phyloP scores from a whole-genome alignment of 2,329 filamentous ascomycete genomes.

The Fusarium neocosmosporiellum region DNA sequence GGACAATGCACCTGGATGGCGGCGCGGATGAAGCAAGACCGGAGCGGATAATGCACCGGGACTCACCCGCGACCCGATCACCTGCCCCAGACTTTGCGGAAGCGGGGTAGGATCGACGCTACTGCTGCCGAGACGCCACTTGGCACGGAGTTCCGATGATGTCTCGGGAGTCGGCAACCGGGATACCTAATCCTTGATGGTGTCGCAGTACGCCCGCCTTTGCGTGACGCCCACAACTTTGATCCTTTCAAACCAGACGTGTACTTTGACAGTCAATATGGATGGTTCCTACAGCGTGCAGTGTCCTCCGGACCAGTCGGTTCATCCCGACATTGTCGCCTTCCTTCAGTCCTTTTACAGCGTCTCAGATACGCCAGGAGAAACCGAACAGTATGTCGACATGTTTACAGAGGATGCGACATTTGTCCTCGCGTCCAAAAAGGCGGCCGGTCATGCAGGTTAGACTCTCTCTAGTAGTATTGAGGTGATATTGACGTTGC shows the following conservation, averaged over 20 bases:
- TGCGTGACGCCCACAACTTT: not conserved
- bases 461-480: not conserved
- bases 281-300: conserved; percentile 24
- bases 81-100: not conserved
- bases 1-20: conserved; percentile 15
- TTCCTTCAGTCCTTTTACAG: conserved; percentile 26
- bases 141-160: conserved; percentile 7
- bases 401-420: conserved; percentile 27
- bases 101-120: conserved; percentile 26
- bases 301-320: conserved; percentile 23
- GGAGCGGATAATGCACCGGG: conserved; percentile 25
- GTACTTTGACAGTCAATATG: conserved; percentile 10
- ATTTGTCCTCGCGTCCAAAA: conserved; percentile 29
- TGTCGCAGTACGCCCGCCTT: not conserved
- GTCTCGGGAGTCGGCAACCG: conserved; percentile 31
- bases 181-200: not conserved
- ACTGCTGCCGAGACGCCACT: not conserved
- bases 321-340: conserved; percentile 17
- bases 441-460: conserved; percentile 22
- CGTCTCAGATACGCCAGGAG: conserved; percentile 29
- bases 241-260: not conserved
- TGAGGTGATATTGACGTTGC: not conserved
- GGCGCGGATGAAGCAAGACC: not conserved
- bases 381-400: conserved; percentile 30
- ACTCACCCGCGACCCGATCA: conserved; percentile 17